Base-by-base conservation (phyloP, 306 rosid species). In the Vigna nakashimae region DNA sequence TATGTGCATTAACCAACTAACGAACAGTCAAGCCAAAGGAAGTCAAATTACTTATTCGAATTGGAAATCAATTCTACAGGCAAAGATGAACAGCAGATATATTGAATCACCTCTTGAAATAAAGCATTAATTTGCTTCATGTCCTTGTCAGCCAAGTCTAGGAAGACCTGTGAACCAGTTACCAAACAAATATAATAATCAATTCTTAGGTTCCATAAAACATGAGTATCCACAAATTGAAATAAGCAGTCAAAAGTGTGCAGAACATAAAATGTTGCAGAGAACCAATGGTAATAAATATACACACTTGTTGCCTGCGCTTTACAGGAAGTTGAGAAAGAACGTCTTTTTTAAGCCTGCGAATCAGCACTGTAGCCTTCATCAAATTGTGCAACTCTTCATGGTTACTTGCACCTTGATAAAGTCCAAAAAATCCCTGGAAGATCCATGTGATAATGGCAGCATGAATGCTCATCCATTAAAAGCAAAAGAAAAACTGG, bases 321-420 rank as follows among this genome's bases (percentile, higher is more conserved):
- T 94, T 94, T 65, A 83, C 85, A 60, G 98, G 98, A 77, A 94
- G 98, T 87, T 94, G 84, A 65, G 93, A 77, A 80, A 94, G 97
- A 78, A 94, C 98, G 38, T 94, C 98, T 56, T 87, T 92, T 84
- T 94, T 94, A 65, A 94, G 98, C 87, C 98, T 90, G 18, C 97
- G 92, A 78, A 94, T 94, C 98, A 94, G 89, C 82, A 89, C 75
- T 8, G 98, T 94, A 51, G 90, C 96, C 89, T 94, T 92, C 86
- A 94, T 89, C 92, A 94, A 81, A 89, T 90, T 92, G 84, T 94
- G 97, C 90, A 94, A 85, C 85, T 94, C 98, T 75, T 92, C 98
- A 80, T 92, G 96, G 78, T 94, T 92, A 88, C 97, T 92, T 84
- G 98, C 98, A 81, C 98, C 98, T 88, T 94, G 98, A 88, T 89